These are phyloP conservation scores for Zygosaccharomyces bisporus DNA, from an alignment of 805 yeast species.

Conservation along the genomic window DNA sequence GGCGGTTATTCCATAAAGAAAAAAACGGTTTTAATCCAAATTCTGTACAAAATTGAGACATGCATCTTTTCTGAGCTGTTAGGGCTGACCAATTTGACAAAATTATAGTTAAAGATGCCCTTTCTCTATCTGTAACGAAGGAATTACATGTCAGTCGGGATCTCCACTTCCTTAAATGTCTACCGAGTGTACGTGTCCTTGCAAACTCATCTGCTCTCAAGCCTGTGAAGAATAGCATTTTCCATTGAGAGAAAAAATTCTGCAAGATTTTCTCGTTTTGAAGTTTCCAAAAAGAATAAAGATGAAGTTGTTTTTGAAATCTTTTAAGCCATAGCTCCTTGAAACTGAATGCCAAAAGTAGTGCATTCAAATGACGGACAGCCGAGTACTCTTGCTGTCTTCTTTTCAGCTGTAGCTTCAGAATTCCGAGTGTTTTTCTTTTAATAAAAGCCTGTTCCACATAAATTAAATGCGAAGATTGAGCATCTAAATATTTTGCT, in stretches of 20 bases:
- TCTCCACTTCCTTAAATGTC: slow-evolving; percentile 7
- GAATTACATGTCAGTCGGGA: neutral
- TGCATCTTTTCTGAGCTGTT: neutral
- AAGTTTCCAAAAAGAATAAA: slow-evolving; percentile 13
- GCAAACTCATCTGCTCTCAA: slow-evolving; percentile 9
- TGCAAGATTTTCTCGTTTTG: slow-evolving; percentile 8
- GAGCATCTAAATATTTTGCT: neutral
- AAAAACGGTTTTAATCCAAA: neutral
- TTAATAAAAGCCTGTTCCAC: slow-evolving; percentile 15
- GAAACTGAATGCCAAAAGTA: slow-evolving; percentile 15
- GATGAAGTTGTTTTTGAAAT: slow-evolving; percentile 16
- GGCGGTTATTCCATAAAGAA: slow-evolving; percentile 7
- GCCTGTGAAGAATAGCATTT: slow-evolving; percentile 7
- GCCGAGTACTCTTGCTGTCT: slow-evolving; percentile 16
- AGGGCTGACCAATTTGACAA: slow-evolving; percentile 6
- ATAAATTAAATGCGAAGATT: neutral
- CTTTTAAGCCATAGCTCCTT: slow-evolving; percentile 23
- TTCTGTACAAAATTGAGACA: neutral
- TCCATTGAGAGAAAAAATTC: slow-evolving; percentile 12
- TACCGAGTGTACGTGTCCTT: neutral
- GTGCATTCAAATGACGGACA: slow-evolving; percentile 4
- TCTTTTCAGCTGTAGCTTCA: slow-evolving; percentile 9
- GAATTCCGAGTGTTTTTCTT: slow-evolving; percentile 10
- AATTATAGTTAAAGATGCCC: neutral
- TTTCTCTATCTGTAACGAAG: neutral